A percentile compares a stretch with the other conserved stretches of the same genome.
These are phyloP conservation scores for Backusella luteola DNA, from an alignment of 192 early-diverging fungal genomes.

Conservation along the genomic window DNA sequence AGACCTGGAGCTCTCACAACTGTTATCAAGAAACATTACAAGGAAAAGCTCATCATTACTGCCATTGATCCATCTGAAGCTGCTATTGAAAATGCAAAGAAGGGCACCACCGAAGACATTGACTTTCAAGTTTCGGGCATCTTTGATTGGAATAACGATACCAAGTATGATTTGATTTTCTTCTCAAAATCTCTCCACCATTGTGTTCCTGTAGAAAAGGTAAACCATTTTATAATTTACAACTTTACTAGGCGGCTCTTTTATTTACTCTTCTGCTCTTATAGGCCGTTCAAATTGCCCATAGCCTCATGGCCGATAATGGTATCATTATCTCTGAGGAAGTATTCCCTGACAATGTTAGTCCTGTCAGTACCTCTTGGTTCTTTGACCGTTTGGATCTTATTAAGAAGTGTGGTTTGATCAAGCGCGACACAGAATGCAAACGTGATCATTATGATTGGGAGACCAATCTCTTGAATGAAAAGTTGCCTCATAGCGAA, in stretches of 20 bases:
- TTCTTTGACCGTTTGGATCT: constrained; percentile 19
- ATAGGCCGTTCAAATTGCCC: constrained; percentile 8
- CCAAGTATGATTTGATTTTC: constrained; percentile 13
- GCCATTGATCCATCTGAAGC: neutral
- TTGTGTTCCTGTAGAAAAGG: constrained; percentile 12
- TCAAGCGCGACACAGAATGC: neutral
- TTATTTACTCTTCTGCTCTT: neutral
- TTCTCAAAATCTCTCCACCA: constrained; percentile 27
- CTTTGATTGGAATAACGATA: constrained; percentile 2
- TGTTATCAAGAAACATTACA: neutral
- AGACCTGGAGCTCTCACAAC: constrained; percentile 8
- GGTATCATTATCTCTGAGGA: constrained; percentile 16
- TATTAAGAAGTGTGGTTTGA: neutral
- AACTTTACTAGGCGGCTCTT: neutral
- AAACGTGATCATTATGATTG: neutral
- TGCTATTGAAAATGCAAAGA: neutral
- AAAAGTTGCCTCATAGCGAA: neutral
- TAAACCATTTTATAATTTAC: neutral
- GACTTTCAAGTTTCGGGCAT: neutral
- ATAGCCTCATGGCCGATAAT: neutral
- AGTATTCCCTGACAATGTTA: neutral
- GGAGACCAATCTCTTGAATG: neutral
- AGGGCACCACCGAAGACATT: neutral
- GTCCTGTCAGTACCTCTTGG: neutral
- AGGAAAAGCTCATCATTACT: neutral